phyloP scores from a whole-genome alignment of 1,139 yeast genomes.

The Zhuliangozyma parablackwelliae region DNA sequence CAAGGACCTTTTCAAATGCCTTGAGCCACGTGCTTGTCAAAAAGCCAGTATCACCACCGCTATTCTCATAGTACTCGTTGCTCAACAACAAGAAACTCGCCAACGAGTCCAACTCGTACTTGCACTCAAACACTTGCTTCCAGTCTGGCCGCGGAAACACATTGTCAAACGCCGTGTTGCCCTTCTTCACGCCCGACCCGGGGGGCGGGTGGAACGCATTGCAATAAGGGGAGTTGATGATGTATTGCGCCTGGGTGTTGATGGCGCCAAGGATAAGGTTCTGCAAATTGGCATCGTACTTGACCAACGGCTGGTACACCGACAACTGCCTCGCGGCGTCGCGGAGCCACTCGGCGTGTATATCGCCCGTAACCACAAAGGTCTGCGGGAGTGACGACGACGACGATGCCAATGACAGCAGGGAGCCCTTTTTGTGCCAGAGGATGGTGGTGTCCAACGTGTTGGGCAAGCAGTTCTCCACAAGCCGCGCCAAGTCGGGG shows the following conservation, averaged over 20 bases:
- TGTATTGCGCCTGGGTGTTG: constrained; percentile 66
- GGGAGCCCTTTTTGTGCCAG: constrained; percentile 47
- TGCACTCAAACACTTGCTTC: constrained; percentile 77
- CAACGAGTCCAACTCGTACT: constrained; percentile 81
- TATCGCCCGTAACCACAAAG: constrained; percentile 85
- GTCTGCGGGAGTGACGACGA: constrained; percentile 19
- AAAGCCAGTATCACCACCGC: constrained; percentile 49
- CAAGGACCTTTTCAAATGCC: constrained; percentile 52
- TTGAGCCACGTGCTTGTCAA: constrained; percentile 52
- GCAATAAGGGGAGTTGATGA: constrained; percentile 69
- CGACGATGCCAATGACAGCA: too few relatives aligned
- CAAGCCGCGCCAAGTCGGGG: constrained; percentile 65
- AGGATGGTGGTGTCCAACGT: constrained; percentile 83
- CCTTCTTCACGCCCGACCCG: constrained; percentile 48
- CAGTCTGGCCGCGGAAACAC: constrained; percentile 72
- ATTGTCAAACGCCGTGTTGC: constrained; percentile 55
- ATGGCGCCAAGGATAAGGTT: constrained; percentile 72
- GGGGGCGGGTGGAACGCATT: constrained; percentile 89
- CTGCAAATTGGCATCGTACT: constrained; percentile 46
- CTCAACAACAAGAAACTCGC: constrained; percentile 76
- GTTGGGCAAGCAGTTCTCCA: constrained; percentile 84
- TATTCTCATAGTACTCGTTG: constrained; percentile 60
- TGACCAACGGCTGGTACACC: constrained; percentile 63
- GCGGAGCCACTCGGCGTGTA: constrained; percentile 85
- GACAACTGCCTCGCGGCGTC: constrained; percentile 83